Percentiles rank a stretch among this genome's conserved stretches.
These are phyloP conservation scores for Pythium periplocum DNA, from an alignment of 352 stramenopile genomes.

Conservation along the genomic window DNA sequence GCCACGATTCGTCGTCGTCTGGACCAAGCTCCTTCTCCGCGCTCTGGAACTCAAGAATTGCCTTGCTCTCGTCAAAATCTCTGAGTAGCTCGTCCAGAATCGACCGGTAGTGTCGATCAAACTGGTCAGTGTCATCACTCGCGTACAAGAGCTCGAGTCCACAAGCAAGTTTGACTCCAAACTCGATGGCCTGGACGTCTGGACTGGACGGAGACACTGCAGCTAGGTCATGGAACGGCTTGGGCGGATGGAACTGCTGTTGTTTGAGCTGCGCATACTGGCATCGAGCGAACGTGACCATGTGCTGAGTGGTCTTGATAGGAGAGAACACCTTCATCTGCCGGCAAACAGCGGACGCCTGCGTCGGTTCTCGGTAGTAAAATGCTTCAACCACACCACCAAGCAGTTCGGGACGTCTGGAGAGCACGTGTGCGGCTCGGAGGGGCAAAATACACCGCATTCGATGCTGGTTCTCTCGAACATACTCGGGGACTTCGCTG, in stretches of 20 bases:
- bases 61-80: background rate
- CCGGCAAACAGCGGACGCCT: constrained; percentile 35
- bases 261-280: constrained; percentile 83
- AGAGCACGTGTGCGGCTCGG: constrained; percentile 14
- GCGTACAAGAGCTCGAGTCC: constrained; percentile 70
- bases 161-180: constrained; percentile 76
- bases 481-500: constrained; percentile 11
- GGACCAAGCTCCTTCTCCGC: background rate
- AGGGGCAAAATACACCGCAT: constrained; percentile 21
- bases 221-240: constrained; percentile 31
- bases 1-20: constrained; percentile 75
- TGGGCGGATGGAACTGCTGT: constrained; percentile 64
- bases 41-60: background rate
- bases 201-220: constrained; percentile 1
- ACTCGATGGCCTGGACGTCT: constrained; percentile 35
- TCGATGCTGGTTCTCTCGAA: constrained; percentile 21
- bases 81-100: constrained; percentile 31
- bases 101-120: constrained; percentile 29
- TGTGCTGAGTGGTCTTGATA: constrained; percentile 4
- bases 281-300: constrained; percentile 68
- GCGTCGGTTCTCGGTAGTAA: constrained; percentile 31
- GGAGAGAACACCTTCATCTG: constrained; percentile 55
- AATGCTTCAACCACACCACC: constrained; percentile 31
- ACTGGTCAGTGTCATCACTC: constrained; percentile 34
- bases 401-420: constrained; percentile 10